Conservation (phyloP, 345 rosid species). For the Cardiospermum halicacabum region DNA sequence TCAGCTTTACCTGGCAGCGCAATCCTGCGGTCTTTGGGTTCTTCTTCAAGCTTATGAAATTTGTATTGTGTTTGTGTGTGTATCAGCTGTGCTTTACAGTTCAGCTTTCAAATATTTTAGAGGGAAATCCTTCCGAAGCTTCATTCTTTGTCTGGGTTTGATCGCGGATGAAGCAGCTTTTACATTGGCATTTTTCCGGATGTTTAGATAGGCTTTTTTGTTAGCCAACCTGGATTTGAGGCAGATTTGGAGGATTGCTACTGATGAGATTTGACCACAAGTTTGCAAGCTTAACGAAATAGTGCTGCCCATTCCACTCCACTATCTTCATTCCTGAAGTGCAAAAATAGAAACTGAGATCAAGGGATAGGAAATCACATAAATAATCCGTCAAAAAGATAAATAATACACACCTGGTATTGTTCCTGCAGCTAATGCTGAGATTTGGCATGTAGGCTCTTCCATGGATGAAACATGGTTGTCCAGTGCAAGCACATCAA, state of each 20-base stretch:
- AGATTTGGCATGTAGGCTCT: constrained; percentile 52
- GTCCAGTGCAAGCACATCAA: constrained; percentile 38
- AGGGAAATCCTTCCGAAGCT: constrained; percentile 10
- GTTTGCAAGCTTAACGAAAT: constrained; percentile 63
- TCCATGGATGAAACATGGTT: constrained; percentile 37
- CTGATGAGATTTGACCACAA: constrained; percentile 78
- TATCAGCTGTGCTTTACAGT: too few relatives aligned
- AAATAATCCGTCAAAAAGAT: neutral
- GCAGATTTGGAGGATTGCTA: constrained; percentile 52
- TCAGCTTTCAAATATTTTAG: neutral
- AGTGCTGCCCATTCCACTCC: constrained; percentile 57
- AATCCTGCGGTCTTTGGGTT: neutral
- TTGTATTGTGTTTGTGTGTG: neutral
- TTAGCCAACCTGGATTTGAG: constrained; percentile 20
- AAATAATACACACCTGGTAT: constrained; percentile 49
- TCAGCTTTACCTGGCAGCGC: neutral
- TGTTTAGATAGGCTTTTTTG: constrained; percentile 1
- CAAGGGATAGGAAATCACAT: neutral
- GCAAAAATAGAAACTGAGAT: constrained; percentile 14
- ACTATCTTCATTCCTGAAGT: constrained; percentile 53
- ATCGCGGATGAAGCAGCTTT: constrained; percentile 1
- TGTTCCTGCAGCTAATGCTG: constrained; percentile 39
- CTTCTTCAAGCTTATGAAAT: constrained; percentile 15
- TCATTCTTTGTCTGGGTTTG: constrained; percentile 2
- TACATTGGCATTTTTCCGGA: neutral